A percentile compares a stretch with the other conserved stretches of the same genome.
Evolutionary conservation across 306 rosid species (phyloP).

Genomic region (Cicer judaicum): DNA sequence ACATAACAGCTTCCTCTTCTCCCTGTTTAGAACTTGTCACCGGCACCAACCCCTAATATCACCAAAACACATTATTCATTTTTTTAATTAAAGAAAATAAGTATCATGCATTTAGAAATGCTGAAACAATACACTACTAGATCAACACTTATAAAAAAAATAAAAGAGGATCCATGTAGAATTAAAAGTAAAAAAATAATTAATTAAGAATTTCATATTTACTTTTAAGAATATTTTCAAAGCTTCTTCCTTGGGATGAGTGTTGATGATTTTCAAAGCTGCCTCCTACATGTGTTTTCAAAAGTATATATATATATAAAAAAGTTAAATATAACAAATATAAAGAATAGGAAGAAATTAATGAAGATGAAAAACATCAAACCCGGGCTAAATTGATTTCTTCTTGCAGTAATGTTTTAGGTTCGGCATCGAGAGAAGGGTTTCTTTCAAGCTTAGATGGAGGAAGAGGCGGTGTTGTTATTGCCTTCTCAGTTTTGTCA

Average conservation of each 20-base stretch:
- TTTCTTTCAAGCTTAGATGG: constrained; percentile 43
- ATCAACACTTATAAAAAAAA: not conserved
- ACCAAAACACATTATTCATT: not conserved
- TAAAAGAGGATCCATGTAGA: not conserved
- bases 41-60: constrained; percentile 46
- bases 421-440: constrained; percentile 53
- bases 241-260: constrained; percentile 52
- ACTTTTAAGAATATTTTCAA: constrained; percentile 49
- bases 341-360: not conserved
- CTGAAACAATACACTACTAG: not conserved
- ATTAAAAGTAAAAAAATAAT: not conserved
- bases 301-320: not conserved
- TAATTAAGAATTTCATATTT: not conserved
- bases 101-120: not conserved
- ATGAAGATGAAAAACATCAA: not conserved
- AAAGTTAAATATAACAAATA: not conserved
- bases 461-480: not conserved
- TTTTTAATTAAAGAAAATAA: not conserved
- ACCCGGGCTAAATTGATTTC: constrained; percentile 56
- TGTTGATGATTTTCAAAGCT: constrained; percentile 42
- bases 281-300: constrained; percentile 40
- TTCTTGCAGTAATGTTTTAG: constrained; percentile 46
- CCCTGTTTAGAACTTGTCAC: constrained; percentile 7
- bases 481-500: constrained; percentile 2
- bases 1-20: constrained; percentile 3